These are phyloP conservation scores for Teunomyces pallodes DNA, from an alignment of 805 yeast genomes.

Conservation along the genomic window DNA sequence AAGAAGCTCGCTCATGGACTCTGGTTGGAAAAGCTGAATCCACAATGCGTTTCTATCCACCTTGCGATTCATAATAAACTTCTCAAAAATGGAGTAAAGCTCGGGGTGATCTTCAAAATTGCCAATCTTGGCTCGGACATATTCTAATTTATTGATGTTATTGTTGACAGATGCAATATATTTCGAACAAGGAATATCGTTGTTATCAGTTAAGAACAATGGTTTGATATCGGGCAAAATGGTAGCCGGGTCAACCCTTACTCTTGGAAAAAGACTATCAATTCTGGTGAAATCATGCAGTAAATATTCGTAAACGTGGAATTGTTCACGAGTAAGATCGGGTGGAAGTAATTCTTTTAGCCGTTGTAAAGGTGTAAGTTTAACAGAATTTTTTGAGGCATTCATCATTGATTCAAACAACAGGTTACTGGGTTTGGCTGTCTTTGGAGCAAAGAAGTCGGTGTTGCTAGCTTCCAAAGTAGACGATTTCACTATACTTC, in stretches of 20 bases:
- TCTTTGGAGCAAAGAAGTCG: constrained; percentile 5
- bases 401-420: constrained; percentile 42
- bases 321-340: constrained; percentile 19
- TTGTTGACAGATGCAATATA: neutral
- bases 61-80: constrained; percentile 5
- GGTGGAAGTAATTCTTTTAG: constrained; percentile 34
- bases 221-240: neutral
- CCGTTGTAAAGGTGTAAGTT: constrained; percentile 30
- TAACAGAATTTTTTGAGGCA: constrained; percentile 21
- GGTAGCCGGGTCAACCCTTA: neutral
- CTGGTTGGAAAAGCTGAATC: constrained; percentile 48
- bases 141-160: neutral
- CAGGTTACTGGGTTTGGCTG: constrained; percentile 14
- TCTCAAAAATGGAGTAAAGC: constrained; percentile 10
- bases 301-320: constrained; percentile 26
- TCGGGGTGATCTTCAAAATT: constrained; percentile 7
- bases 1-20: constrained; percentile 29
- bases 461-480: neutral
- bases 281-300: neutral
- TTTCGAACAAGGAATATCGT: neutral
- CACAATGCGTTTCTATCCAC: constrained; percentile 21
- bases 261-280: neutral
- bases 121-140: constrained; percentile 10
- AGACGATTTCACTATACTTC: neutral
- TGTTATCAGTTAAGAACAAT: neutral